These are phyloP conservation scores for Collariella sp. DNA, from an alignment of 495 filamentous ascomycete species.

Conservation along the genomic window DNA sequence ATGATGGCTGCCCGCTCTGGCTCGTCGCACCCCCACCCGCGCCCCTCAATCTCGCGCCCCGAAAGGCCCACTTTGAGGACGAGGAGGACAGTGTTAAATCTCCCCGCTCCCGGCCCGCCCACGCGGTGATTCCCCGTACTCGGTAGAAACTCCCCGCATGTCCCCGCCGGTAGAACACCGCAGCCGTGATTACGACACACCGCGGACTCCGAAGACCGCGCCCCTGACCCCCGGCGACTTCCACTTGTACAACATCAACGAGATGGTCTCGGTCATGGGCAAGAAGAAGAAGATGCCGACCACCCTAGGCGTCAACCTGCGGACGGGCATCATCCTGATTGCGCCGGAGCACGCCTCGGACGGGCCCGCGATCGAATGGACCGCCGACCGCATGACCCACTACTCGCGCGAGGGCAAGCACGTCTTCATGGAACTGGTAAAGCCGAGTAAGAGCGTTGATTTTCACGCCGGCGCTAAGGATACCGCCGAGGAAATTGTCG, in stretches of 20 bases:
- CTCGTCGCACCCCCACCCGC: slow-evolving; percentile 19
- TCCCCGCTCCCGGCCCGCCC: slow-evolving; percentile 59
- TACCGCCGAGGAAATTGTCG: slow-evolving; percentile 86
- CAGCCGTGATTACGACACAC: slow-evolving; percentile 21
- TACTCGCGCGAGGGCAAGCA: slow-evolving; percentile 98
- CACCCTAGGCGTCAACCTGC: slow-evolving; percentile 79
- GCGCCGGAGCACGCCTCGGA: slow-evolving; percentile 73
- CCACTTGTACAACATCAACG: slow-evolving; percentile 91
- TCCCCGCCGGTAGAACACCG: slow-evolving; percentile 23
- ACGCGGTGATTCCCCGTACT: slow-evolving; percentile 49
- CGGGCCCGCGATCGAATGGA: slow-evolving; percentile 84
- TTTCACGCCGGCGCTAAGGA: slow-evolving; percentile 97
- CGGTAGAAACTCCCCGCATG: slow-evolving; percentile 43
- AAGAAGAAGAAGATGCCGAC: slow-evolving; percentile 97
- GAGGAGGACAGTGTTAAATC: slow-evolving; percentile 30
- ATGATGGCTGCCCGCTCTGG: slow-evolving; percentile 52
- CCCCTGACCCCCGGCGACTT: slow-evolving; percentile 64
- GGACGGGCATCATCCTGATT: slow-evolving; percentile 81
- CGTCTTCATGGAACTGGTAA: slow-evolving; percentile 86
- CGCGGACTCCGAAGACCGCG: slow-evolving; percentile 21
- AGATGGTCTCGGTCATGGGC: slow-evolving; percentile 89
- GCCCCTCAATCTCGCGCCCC: slow-evolving; percentile 18
- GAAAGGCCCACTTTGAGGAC: slow-evolving; percentile 18
- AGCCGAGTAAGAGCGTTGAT: slow-evolving; percentile 86
- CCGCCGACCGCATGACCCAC: slow-evolving; percentile 81